phyloP scores from a whole-genome alignment of 257 asterid genomes.

The Voacanga thouarsii region DNA sequence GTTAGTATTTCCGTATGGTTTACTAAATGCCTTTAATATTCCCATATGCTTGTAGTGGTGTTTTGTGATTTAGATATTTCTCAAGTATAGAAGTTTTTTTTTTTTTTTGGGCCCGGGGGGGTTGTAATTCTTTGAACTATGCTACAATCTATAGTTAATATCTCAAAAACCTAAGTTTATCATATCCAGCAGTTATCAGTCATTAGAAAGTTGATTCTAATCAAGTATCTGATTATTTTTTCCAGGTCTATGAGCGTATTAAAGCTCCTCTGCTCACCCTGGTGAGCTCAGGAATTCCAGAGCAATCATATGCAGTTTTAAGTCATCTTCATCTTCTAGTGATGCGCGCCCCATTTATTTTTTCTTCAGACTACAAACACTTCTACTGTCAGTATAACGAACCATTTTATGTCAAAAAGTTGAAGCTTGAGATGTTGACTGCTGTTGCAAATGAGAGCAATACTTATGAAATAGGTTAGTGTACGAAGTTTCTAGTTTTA shows the following conservation, averaged over 20 bases:
- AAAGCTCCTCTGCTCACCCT: conserved; percentile 97
- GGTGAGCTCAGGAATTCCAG: conserved; percentile 99
- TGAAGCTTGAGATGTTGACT: conserved; percentile 99
- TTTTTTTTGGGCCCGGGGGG: too few relatives aligned
- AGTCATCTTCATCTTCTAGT: conserved; percentile 96
- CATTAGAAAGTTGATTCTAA: not conserved
- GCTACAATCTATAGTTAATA: too few relatives aligned
- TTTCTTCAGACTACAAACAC: conserved; percentile 95
- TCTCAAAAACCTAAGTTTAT: too few relatives aligned
- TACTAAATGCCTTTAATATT: not conserved
- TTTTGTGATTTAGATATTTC: not conserved
- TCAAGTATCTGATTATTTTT: conserved; percentile 14
- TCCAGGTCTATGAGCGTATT: conserved; percentile 93
- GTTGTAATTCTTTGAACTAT: not conserved
- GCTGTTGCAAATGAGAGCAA: conserved; percentile 98
- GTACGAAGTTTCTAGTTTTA: not conserved
- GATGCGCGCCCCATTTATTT: conserved; percentile 95
- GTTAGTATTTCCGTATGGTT: not conserved
- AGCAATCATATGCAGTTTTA: conserved; percentile 90
- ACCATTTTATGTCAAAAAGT: conserved; percentile 92
- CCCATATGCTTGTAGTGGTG: too few relatives aligned
- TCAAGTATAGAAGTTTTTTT: not conserved
- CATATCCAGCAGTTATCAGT: not conserved
- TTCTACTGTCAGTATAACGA: conserved; percentile 98
- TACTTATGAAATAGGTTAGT: conserved; percentile 91